A percentile compares a stretch with the other conserved stretches of the same genome.
Evolutionary conservation across 2,329 filamentous ascomycete species (phyloP).

Genomic region (Berkeleyomyces basicola): DNA sequence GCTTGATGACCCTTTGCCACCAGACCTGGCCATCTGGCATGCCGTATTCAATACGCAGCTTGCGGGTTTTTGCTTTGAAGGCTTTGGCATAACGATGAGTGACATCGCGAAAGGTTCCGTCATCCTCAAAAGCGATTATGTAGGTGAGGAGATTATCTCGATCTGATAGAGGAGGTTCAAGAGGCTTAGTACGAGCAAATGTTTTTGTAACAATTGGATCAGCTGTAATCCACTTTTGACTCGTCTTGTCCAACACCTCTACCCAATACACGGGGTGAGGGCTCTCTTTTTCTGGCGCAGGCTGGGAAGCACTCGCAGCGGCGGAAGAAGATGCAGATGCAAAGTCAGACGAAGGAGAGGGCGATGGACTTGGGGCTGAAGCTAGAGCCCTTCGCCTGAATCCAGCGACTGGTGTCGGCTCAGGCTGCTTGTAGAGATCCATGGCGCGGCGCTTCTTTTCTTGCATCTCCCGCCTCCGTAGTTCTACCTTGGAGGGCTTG

Average conservation of each 20-base stretch:
- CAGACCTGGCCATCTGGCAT: conserved; percentile 28
- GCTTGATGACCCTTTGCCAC: conserved; percentile 36
- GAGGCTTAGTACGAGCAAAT: conserved; percentile 54
- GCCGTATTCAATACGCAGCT: conserved; percentile 52
- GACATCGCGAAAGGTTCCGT: conserved; percentile 65
- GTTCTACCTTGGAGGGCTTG: conserved; percentile 18
- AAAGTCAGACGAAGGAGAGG: neutral
- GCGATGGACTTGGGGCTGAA: neutral
- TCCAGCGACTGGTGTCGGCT: neutral
- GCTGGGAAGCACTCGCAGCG: conserved; percentile 15
- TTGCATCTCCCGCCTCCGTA: conserved; percentile 15
- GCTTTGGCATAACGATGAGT: conserved; percentile 76
- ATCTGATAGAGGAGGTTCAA: conserved; percentile 75
- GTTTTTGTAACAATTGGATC: conserved; percentile 68
- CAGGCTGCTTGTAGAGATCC: conserved; percentile 7
- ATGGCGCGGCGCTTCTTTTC: conserved; percentile 18
- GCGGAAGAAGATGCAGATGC: neutral
- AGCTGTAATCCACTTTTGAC: conserved; percentile 82
- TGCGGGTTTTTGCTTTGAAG: conserved; percentile 80
- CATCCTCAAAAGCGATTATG: conserved; percentile 68
- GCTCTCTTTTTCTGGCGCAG: conserved; percentile 46
- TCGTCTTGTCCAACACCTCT: conserved; percentile 69
- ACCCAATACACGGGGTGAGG: conserved; percentile 83
- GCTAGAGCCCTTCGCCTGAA: neutral
- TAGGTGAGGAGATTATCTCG: conserved; percentile 64